Percentiles rank a stretch among this genome's conserved stretches.
phyloP scores from a whole-genome alignment of 352 stramenopile species.

The Aphanomyces invadans region DNA sequence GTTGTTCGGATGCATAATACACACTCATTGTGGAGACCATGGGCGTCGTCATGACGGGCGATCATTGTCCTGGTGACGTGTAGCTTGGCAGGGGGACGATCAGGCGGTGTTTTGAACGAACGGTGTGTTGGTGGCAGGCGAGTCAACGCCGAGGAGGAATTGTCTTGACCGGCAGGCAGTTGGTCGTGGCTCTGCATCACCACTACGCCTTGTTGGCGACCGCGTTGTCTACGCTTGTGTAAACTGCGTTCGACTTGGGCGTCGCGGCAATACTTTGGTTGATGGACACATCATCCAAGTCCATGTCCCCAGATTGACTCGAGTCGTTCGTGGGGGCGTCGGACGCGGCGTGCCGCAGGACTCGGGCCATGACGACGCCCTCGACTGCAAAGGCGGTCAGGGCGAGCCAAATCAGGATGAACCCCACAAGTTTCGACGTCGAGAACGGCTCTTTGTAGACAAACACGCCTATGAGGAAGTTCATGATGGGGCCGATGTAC shows the following conservation, averaged over 20 bases:
- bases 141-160: no score
- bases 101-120: no score
- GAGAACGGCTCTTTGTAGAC: slow-evolving; percentile 3
- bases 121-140: no score
- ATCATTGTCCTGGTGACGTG: no score
- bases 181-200: no score
- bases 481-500: slow-evolving; percentile 10
- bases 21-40: no score
- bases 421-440: neutral
- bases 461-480: slow-evolving; percentile 2
- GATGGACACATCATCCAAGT: neutral
- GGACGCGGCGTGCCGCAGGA: neutral
- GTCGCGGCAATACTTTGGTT: neutral
- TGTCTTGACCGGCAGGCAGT: no score
- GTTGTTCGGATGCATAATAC: no score
- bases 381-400: neutral
- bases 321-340: neutral
- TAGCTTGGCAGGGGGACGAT: no score
- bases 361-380: neutral
- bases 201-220: neutral
- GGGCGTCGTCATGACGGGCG: no score
- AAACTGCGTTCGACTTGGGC: neutral
- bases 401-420: neutral
- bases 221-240: neutral
- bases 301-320: no score